A percentile compares a stretch with the other conserved stretches of the same genome.
These are phyloP conservation scores for Bruguiera sexangula DNA, from an alignment of 345 rosid species.

Conservation along the genomic window DNA sequence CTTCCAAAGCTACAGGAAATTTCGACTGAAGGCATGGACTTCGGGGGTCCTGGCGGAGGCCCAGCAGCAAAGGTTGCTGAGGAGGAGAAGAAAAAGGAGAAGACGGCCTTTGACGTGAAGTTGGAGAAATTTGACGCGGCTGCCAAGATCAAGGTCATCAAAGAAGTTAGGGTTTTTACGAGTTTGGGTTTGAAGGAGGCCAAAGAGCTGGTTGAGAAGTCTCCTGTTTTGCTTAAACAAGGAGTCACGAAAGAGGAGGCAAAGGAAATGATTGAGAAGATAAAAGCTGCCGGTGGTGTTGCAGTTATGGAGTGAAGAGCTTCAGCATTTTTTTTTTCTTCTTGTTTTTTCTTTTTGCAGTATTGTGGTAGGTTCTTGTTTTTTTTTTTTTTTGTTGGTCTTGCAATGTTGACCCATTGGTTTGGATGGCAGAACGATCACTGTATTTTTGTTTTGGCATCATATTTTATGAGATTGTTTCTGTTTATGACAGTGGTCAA, in stretches of 20 bases:
- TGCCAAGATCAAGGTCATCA: slow-evolving; percentile 47
- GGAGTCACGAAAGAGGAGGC: slow-evolving; percentile 52
- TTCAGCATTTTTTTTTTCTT: not conserved
- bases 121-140: slow-evolving; percentile 53
- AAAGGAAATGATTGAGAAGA: slow-evolving; percentile 37
- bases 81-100: slow-evolving; percentile 42
- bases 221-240: slow-evolving; percentile 41
- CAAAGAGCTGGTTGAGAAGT: slow-evolving; percentile 50
- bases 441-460: too few relatives aligned
- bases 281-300: slow-evolving; percentile 48
- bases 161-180: slow-evolving; percentile 46
- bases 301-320: slow-evolving; percentile 40
- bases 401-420: too few relatives aligned
- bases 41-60: slow-evolving; percentile 28
- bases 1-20: slow-evolving; percentile 32
- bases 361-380: not conserved
- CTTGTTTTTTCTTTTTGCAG: not conserved
- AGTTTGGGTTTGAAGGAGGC: slow-evolving; percentile 53
- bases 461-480: too few relatives aligned
- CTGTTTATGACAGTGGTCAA: too few relatives aligned
- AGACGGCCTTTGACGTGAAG: slow-evolving; percentile 45
- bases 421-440: not conserved
- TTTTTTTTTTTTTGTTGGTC: not conserved
- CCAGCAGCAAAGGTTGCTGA: slow-evolving; percentile 23
- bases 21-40: slow-evolving; percentile 33